Percentiles rank a stretch among this genome's conserved stretches.
These are phyloP conservation scores for Lentinula lateritia DNA, from an alignment of 768 basidiomycete species.

Conservation along the genomic window DNA sequence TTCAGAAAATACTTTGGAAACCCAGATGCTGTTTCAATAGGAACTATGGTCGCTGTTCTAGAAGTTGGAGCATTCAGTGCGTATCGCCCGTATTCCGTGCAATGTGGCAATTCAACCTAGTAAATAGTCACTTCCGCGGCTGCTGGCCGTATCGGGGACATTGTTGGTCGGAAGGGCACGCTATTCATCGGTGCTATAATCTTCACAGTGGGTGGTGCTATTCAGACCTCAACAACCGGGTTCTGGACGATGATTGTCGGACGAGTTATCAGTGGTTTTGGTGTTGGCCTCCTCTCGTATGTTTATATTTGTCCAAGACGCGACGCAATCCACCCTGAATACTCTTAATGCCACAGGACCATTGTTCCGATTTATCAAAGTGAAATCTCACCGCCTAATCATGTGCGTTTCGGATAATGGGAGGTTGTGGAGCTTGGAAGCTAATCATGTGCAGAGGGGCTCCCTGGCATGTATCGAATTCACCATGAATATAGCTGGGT, in stretches of 20 bases:
- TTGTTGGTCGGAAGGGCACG: constrained; percentile 79
- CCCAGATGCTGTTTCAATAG: constrained; percentile 68
- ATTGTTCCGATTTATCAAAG: constrained; percentile 94
- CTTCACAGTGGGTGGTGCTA: constrained; percentile 80
- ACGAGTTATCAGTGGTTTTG: constrained; percentile 65
- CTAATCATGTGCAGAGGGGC: constrained; percentile 58
- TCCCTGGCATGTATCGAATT: constrained; percentile 94
- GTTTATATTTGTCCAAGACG: constrained; percentile 17
- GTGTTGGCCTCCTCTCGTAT: constrained; percentile 73
- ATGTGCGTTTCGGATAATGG: constrained; percentile 41
- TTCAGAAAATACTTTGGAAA: constrained; percentile 79
- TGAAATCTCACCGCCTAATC: constrained; percentile 90
- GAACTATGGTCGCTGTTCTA: constrained; percentile 95
- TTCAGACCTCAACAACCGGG: constrained; percentile 80
- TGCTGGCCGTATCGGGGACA: constrained; percentile 84
- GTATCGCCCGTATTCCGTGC: constrained; percentile 17
- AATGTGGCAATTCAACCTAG: neutral
- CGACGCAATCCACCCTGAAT: neutral
- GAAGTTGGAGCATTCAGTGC: constrained; percentile 88
- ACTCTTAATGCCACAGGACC: constrained; percentile 48
- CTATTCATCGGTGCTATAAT: constrained; percentile 78
- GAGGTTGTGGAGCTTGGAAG: neutral
- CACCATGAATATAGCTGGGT: constrained; percentile 83
- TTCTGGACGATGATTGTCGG: constrained; percentile 77
- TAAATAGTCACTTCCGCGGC: constrained; percentile 77